Evolutionary conservation across 352 stramenopile species (phyloP).

Genomic region (Globisporangium solare): DNA sequence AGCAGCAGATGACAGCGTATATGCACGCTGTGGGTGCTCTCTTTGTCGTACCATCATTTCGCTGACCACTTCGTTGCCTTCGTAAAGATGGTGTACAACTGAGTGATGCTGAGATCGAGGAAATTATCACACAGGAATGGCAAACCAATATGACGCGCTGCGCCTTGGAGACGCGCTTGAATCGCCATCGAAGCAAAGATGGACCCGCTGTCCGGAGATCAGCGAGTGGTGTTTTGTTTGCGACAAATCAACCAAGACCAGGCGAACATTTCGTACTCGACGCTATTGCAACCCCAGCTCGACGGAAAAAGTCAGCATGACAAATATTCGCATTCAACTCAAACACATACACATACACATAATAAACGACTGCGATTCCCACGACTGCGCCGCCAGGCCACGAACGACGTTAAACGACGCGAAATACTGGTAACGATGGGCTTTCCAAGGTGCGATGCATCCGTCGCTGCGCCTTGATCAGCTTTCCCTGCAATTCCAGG

Average conservation of each 20-base stretch:
- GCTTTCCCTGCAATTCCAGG: slow-evolving; percentile 4
- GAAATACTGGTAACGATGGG: background rate
- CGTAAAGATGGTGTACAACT: slow-evolving; percentile 22
- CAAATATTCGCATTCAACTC: background rate
- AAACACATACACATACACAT: background rate
- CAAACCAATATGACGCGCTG: slow-evolving; percentile 50
- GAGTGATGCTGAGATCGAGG: slow-evolving; percentile 37
- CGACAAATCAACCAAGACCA: slow-evolving; percentile 20
- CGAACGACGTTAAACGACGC: too few relatives aligned
- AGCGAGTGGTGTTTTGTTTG: slow-evolving; percentile 42
- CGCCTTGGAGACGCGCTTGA: slow-evolving; percentile 48
- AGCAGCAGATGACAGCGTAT: slow-evolving; percentile 32
- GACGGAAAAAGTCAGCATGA: slow-evolving; percentile 13
- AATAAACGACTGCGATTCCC: background rate
- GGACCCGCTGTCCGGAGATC: slow-evolving; percentile 53
- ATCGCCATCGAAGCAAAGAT: slow-evolving; percentile 51
- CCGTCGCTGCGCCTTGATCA: slow-evolving; percentile 7
- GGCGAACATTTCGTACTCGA: slow-evolving; percentile 26
- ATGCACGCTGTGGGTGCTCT: background rate
- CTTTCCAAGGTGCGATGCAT: slow-evolving; percentile 7
- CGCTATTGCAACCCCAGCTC: slow-evolving; percentile 22
- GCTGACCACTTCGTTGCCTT: background rate
- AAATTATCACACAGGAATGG: slow-evolving; percentile 58
- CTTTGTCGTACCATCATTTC: background rate
- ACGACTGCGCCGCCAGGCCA: background rate